A percentile compares a stretch with the other conserved stretches of the same genome.
Conservation (phyloP, 768 basidiomycete genomes). For the Cyclocybe aegerita region DNA sequence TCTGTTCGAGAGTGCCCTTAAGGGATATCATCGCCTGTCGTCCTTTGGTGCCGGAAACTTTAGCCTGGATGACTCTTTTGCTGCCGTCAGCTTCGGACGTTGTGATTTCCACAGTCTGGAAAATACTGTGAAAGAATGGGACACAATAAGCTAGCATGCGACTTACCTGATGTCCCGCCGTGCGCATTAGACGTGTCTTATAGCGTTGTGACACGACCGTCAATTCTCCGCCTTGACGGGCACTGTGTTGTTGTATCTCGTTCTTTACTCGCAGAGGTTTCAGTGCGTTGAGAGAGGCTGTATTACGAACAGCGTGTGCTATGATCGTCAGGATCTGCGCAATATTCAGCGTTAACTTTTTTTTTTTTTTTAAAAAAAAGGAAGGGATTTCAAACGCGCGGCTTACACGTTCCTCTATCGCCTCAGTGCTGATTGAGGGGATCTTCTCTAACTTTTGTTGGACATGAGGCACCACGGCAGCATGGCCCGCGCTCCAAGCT, state of each 20-base stretch:
- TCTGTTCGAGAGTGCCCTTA: conserved; percentile 3
- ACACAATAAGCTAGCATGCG: neutral
- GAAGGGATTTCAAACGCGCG: too few relatives aligned
- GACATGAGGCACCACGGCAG: conserved; percentile 25
- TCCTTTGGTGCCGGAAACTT: conserved; percentile 21
- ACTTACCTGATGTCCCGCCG: conserved; percentile 25
- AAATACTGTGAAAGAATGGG: neutral
- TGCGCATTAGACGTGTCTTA: conserved; percentile 37
- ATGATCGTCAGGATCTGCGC: conserved; percentile 33
- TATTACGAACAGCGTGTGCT: conserved; percentile 37
- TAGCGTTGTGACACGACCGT: conserved; percentile 39
- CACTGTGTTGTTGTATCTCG: conserved; percentile 35
- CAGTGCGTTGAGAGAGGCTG: conserved; percentile 32
- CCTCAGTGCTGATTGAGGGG: conserved; percentile 23
- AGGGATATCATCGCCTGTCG: conserved; percentile 34
- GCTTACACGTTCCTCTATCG: conserved; percentile 12
- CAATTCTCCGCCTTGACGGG: conserved; percentile 26
- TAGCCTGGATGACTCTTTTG: neutral
- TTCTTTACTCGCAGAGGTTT: conserved; percentile 49
- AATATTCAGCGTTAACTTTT: neutral
- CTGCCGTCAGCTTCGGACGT: neutral
- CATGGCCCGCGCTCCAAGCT: conserved; percentile 46
- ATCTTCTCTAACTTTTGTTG: conserved; percentile 1
- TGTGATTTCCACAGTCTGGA: neutral
- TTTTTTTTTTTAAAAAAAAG: too few relatives aligned